Conservation (phyloP, 345 rosid genomes). For the Zanthoxylum bungeanum region DNA sequence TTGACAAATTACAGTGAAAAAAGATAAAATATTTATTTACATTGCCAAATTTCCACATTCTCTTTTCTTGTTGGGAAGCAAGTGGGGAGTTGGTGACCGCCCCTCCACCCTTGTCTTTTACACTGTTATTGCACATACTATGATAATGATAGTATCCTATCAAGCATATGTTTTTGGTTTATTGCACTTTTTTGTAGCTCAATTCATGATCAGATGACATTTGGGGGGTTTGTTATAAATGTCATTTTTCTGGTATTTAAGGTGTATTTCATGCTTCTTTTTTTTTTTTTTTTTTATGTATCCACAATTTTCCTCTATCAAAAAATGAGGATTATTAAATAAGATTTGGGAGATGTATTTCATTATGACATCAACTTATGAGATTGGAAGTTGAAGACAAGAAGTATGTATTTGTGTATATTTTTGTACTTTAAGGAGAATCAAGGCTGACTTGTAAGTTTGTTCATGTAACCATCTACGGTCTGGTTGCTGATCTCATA, state of each 20-base stretch:
- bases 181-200: background rate
- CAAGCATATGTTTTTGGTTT: background rate
- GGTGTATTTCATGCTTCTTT: background rate
- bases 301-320: too few species aligned
- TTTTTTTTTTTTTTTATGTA: too few species aligned
- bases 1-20: conserved; percentile 1
- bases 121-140: conserved; percentile 1
- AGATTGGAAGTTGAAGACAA: background rate
- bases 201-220: background rate
- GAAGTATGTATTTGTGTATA: background rate
- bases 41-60: conserved; percentile 31
- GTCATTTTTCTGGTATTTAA: background rate
- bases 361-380: background rate
- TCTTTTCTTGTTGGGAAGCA: conserved; percentile 49
- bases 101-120: conserved; percentile 38
- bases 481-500: background rate
- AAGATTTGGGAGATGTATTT: too few species aligned
- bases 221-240: background rate
- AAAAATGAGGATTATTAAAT: too few species aligned
- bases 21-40: background rate
- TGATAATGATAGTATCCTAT: conserved; percentile 7
- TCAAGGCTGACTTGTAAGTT: background rate
- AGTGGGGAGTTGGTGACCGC: conserved; percentile 78
- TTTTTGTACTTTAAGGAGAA: background rate
- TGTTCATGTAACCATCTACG: background rate